Conservation (phyloP, 1,284 basidiomycete genomes). For the Hymenochaete sp. region DNA sequence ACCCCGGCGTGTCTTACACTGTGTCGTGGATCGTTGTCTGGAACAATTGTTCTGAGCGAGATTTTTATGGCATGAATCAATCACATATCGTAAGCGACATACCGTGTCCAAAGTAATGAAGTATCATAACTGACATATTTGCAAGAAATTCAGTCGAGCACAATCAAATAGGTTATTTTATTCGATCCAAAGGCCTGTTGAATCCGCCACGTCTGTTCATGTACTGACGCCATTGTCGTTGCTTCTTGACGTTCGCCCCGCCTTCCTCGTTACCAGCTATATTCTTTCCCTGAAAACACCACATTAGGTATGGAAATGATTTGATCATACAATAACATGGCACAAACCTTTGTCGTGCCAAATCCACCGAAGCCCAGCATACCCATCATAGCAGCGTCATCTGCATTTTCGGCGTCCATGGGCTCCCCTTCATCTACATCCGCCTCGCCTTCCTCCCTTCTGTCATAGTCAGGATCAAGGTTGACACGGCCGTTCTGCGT, state of each 20-base stretch:
- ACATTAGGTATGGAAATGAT: slow-evolving; percentile 8
- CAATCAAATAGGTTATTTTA: slow-evolving; percentile 51
- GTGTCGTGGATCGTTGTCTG: no score
- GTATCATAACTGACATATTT: no score
- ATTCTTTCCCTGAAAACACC: slow-evolving; percentile 52
- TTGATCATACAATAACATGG: background rate
- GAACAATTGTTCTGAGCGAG: no score
- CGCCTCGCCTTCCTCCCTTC: slow-evolving; percentile 27
- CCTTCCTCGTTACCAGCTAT: slow-evolving; percentile 82
- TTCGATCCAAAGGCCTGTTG: slow-evolving; percentile 74
- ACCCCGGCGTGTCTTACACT: no score
- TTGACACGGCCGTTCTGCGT: slow-evolving; percentile 19
- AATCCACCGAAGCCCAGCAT: slow-evolving; percentile 90
- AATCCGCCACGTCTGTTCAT: slow-evolving; percentile 94
- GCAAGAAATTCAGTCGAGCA: no score
- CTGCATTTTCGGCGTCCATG: slow-evolving; percentile 51
- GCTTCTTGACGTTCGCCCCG: slow-evolving; percentile 69
- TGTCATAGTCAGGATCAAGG: slow-evolving; percentile 34
- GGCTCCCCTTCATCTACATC: slow-evolving; percentile 46
- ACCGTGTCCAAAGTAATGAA: no score
- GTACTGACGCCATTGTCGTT: slow-evolving; percentile 92
- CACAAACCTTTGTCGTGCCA: slow-evolving; percentile 77
- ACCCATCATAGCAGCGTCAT: slow-evolving; percentile 78
- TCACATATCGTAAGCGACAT: no score
- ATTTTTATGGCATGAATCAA: no score